Evolutionary conservation across 139 green algal genomes (phyloP).

Genomic region (Tetraselmis chui): DNA sequence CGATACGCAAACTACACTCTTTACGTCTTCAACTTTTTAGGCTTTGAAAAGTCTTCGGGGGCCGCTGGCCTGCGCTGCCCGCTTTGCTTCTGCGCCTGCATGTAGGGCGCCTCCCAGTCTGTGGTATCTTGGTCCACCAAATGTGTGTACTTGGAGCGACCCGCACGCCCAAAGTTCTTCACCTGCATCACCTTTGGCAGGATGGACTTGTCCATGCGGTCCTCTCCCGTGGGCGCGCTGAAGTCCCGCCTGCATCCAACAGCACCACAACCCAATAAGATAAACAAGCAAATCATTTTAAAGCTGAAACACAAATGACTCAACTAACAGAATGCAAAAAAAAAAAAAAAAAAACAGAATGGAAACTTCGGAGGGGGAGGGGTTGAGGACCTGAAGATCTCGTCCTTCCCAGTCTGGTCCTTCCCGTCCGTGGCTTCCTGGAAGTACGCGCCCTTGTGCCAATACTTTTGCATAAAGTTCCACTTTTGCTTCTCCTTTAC

Average conservation of each 20-base stretch:
- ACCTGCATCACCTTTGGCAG: constrained; percentile 93
- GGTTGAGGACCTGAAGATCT: constrained; percentile 37
- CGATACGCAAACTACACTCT: too few relatives aligned
- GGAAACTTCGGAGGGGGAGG: too few relatives aligned
- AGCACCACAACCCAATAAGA: not conserved
- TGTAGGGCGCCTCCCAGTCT: not conserved
- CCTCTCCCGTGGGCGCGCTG: constrained; percentile 76
- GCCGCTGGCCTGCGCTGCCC: not conserved
- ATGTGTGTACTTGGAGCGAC: constrained; percentile 92
- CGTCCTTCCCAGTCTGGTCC: constrained; percentile 30
- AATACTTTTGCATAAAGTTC: constrained; percentile 98
- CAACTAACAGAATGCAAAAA: too few relatives aligned
- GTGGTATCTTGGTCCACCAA: constrained; percentile 84
- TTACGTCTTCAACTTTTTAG: constrained; percentile 55
- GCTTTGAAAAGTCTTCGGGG: constrained; percentile 42
- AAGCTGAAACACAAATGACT: too few relatives aligned
- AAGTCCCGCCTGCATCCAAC: constrained; percentile 74
- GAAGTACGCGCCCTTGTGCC: constrained; percentile 97
- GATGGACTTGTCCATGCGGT: constrained; percentile 81
- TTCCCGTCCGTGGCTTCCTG: constrained; percentile 32
- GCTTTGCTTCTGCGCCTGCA: constrained; percentile 21
- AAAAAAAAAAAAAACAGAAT: too few relatives aligned
- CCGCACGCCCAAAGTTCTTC: constrained; percentile 84
- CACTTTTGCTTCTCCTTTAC: constrained; percentile 28
- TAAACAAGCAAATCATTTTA: too few relatives aligned